Evolutionary conservation across 2,329 filamentous ascomycete genomes (phyloP).

Genomic region (Fusarium tricinctum): DNA sequence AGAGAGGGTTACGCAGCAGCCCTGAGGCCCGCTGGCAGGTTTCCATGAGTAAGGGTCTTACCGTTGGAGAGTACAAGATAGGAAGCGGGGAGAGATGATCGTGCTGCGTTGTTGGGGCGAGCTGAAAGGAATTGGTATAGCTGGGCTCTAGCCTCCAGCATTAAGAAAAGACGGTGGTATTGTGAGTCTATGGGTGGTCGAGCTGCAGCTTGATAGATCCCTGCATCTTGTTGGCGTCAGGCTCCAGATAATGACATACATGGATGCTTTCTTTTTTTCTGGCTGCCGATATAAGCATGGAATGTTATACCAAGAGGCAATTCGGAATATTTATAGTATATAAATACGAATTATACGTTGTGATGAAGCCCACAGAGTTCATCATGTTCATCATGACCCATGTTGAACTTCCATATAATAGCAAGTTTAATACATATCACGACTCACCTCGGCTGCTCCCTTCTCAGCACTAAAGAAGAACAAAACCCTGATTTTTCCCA

Average conservation of each 20-base stretch:
- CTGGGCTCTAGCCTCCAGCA: too few species aligned
- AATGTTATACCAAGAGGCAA: conserved; percentile 19
- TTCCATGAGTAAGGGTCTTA: conserved; percentile 28
- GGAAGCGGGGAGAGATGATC: conserved; percentile 27
- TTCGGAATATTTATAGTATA: conserved; percentile 26
- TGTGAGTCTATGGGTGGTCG: conserved; percentile 12
- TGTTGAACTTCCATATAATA: not conserved
- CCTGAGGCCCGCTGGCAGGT: conserved; percentile 28
- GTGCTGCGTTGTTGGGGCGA: conserved; percentile 33
- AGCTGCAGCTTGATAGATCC: conserved; percentile 45
- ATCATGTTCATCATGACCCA: conserved; percentile 7
- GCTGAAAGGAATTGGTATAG: conserved; percentile 16
- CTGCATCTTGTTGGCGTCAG: conserved; percentile 35
- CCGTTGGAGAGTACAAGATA: conserved; percentile 18
- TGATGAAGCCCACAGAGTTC: not conserved
- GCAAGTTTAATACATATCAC: conserved; percentile 11
- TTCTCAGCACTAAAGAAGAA: not conserved
- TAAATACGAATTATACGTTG: conserved; percentile 1
- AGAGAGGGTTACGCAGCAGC: conserved; percentile 34
- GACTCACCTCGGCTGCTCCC: conserved; percentile 35
- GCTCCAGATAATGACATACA: conserved; percentile 30
- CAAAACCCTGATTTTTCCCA: conserved; percentile 22
- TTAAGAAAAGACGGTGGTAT: not conserved
- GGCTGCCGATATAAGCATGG: conserved; percentile 15
- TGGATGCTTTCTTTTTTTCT: conserved; percentile 2